Conservation (phyloP, 441 rosid genomes). For the Erodium moschatum region DNA sequence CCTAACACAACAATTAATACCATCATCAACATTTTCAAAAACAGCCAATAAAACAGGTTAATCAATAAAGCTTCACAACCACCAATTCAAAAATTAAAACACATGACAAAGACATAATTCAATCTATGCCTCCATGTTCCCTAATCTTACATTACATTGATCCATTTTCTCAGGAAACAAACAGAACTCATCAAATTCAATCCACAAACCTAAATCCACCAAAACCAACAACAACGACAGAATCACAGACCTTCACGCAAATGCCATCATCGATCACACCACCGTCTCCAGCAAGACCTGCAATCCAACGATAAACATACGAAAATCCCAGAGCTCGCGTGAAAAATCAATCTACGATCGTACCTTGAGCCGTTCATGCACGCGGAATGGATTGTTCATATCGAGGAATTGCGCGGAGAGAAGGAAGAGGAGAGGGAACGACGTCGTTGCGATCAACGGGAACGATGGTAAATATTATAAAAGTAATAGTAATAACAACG, state of each 20-base stretch:
- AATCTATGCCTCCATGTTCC: not conserved
- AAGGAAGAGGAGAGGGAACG: not conserved
- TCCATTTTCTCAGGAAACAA: not conserved
- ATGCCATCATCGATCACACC: not conserved
- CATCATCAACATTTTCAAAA: not conserved
- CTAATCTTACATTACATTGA: constrained; percentile 3
- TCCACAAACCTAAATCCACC: not conserved
- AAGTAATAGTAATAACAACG: not conserved
- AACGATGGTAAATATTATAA: not conserved
- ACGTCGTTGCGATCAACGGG: not conserved
- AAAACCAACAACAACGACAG: not conserved
- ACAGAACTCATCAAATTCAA: constrained; percentile 6
- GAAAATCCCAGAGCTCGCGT: not conserved
- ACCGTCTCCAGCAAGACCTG: not conserved
- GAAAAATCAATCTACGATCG: not conserved
- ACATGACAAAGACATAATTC: not conserved
- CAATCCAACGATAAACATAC: not conserved
- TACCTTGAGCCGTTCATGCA: not conserved
- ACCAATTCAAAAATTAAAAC: not conserved
- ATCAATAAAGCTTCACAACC: not conserved
- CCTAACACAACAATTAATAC: not conserved
- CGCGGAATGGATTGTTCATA: not conserved
- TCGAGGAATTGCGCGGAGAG: constrained; percentile 4
- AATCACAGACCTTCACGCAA: constrained; percentile 8
- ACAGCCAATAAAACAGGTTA: not conserved